A percentile compares a stretch with the other conserved stretches of the same genome.
Evolutionary conservation across 805 yeast genomes (phyloP).

Genomic region (Candida yuanshanica): DNA sequence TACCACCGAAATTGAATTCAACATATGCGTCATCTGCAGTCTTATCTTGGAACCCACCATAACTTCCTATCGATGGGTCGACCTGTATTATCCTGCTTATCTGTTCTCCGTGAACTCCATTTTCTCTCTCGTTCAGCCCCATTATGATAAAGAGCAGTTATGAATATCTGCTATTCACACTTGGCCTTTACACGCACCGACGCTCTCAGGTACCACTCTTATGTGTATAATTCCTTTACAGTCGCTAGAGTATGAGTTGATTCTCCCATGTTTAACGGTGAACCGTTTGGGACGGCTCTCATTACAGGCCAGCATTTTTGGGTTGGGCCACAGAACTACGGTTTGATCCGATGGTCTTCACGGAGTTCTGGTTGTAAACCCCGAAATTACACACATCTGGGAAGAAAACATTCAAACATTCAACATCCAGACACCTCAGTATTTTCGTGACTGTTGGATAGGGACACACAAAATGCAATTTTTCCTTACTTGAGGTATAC

Average conservation of each 20-base stretch:
- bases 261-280: too few relatives aligned
- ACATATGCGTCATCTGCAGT: neutral
- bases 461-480: neutral
- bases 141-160: too few relatives aligned
- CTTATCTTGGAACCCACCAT: neutral
- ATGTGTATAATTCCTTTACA: too few relatives aligned
- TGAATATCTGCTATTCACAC: too few relatives aligned
- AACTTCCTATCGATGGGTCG: neutral
- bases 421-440: neutral
- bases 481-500: neutral
- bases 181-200: too few relatives aligned
- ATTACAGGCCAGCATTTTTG: too few relatives aligned
- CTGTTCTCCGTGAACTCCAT: neutral
- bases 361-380: neutral
- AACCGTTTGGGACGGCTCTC: too few relatives aligned
- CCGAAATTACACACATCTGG: too few relatives aligned
- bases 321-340: too few relatives aligned
- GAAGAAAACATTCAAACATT: neutral
- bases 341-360: neutral
- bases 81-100: neutral
- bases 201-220: too few relatives aligned
- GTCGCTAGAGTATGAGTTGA: too few relatives aligned
- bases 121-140: neutral
- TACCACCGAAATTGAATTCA: neutral
- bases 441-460: constrained; percentile 1